A percentile compares a stretch with the other conserved stretches of the same genome.
Evolutionary conservation across 345 rosid species (phyloP).

Genomic region (Sisymbrium irio): DNA sequence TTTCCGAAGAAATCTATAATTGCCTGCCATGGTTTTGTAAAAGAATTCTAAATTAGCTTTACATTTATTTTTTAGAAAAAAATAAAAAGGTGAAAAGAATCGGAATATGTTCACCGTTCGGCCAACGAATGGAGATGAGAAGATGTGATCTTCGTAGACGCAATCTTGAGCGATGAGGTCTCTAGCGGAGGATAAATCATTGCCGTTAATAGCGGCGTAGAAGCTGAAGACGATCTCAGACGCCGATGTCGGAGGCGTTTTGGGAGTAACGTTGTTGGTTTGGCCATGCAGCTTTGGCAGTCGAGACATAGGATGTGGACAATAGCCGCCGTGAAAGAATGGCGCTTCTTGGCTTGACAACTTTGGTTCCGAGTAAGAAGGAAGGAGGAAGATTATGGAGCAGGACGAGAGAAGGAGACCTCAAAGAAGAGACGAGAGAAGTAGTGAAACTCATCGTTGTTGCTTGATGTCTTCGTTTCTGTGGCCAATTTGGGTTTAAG

Average conservation of each 20-base stretch:
- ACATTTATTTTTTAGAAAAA: too few relatives aligned
- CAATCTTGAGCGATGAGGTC: conserved; percentile 70
- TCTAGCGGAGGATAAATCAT: conserved; percentile 60
- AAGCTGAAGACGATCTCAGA: conserved; percentile 62
- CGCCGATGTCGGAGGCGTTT: conserved; percentile 27
- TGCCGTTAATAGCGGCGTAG: conserved; percentile 61
- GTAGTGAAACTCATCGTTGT: conserved; percentile 32
- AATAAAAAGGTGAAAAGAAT: neutral
- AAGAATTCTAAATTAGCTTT: neutral
- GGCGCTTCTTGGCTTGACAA: neutral
- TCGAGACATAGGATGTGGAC: neutral
- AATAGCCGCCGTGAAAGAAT: neutral
- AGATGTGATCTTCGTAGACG: conserved; percentile 88
- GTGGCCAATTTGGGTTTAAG: neutral
- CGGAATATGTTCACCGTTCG: conserved; percentile 49
- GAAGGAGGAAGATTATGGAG: neutral
- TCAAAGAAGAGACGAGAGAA: conserved; percentile 13
- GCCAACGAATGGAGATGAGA: conserved; percentile 76
- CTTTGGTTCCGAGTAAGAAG: neutral
- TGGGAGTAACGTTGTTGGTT: conserved; percentile 3
- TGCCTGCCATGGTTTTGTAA: conserved; percentile 40
- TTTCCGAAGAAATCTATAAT: conserved; percentile 71
- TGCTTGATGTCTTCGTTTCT: neutral
- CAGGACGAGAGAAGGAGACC: neutral
- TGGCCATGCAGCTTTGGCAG: neutral